These are phyloP conservation scores for Aspergillus sp. DNA, from an alignment of 2,329 filamentous ascomycete genomes.

Conservation along the genomic window DNA sequence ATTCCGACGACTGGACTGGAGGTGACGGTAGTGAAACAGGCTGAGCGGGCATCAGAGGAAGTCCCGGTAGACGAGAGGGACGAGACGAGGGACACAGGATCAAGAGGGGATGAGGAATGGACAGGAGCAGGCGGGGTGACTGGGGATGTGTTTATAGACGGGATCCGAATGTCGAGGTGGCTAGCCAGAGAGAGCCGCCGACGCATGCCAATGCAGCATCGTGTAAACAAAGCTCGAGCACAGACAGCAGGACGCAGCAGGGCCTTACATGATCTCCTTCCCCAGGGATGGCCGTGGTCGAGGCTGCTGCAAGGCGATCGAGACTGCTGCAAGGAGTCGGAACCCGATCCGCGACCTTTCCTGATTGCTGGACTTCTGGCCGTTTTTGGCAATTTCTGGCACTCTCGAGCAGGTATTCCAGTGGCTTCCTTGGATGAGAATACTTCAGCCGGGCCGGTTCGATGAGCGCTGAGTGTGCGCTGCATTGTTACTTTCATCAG, in stretches of 20 bases:
- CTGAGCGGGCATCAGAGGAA: conserved; percentile 12
- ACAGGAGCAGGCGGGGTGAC: conserved; percentile 19
- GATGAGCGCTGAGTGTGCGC: too few species aligned
- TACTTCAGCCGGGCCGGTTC: neutral
- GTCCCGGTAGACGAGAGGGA: neutral
- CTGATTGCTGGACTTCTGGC: neutral
- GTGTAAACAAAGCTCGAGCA: conserved; percentile 41
- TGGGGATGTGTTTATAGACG: conserved; percentile 38
- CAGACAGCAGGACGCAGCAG: conserved; percentile 33
- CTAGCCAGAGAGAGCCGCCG: conserved; percentile 28
- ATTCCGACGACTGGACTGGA: conserved; percentile 17
- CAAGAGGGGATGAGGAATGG: conserved; percentile 16
- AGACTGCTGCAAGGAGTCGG: conserved; percentile 2
- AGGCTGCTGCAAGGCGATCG: conserved; percentile 31
- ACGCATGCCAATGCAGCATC: conserved; percentile 39
- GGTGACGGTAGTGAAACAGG: conserved; percentile 2
- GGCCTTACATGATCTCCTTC: conserved; percentile 41
- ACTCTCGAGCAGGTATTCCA: neutral
- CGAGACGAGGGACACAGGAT: neutral
- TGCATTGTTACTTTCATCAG: too few species aligned
- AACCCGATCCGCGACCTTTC: neutral
- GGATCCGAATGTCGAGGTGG: conserved; percentile 20
- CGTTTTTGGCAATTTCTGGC: neutral
- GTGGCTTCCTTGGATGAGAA: neutral
- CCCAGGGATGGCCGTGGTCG: conserved; percentile 33